A percentile compares a stretch with the other conserved stretches of the same genome.
Conservation (phyloP, 768 basidiomycete genomes). For the Boletus speciosus region DNA sequence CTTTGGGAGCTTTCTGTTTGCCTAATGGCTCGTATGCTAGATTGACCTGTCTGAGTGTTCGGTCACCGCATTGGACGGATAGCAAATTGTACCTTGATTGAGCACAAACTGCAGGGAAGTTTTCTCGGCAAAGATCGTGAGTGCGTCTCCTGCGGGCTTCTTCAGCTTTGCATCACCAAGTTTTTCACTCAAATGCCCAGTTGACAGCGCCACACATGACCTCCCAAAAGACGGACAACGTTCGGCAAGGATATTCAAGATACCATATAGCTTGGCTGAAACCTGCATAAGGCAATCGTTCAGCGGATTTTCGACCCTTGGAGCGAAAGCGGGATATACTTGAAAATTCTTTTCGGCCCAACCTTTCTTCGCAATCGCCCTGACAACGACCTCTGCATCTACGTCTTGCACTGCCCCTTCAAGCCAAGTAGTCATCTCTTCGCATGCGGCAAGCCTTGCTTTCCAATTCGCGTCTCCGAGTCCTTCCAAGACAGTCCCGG, state of each 20-base stretch:
- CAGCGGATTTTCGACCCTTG: background rate
- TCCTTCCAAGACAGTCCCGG: conserved; percentile 63
- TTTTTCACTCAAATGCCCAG: conserved; percentile 86
- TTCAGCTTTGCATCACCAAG: conserved; percentile 95
- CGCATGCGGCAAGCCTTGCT: conserved; percentile 77
- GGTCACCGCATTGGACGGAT: conserved; percentile 5
- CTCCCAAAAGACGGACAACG: conserved; percentile 79
- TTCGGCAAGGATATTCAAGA: conserved; percentile 70
- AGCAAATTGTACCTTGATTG: conserved; percentile 64
- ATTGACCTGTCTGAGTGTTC: conserved; percentile 14
- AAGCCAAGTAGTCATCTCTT: conserved; percentile 83
- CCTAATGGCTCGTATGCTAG: conserved; percentile 88
- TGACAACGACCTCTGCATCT: conserved; percentile 86
- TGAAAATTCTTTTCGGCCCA: conserved; percentile 99
- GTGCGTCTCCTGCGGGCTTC: conserved; percentile 88
- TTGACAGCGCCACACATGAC: conserved; percentile 77
- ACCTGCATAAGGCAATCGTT: conserved; percentile 51
- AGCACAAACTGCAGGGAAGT: conserved; percentile 94
- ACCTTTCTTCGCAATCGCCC: conserved; percentile 86
- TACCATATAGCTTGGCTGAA: conserved; percentile 81
- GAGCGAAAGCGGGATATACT: conserved; percentile 38
- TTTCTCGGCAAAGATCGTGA: conserved; percentile 84
- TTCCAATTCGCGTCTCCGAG: conserved; percentile 95
- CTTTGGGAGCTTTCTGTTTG: conserved; percentile 97
- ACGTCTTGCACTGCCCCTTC: conserved; percentile 59